Evolutionary conservation across 371 early-diverging fungal species (phyloP), one percentile per base, ranked within the genome.

Genomic region (Rhizopus stolonifer): DNA sequence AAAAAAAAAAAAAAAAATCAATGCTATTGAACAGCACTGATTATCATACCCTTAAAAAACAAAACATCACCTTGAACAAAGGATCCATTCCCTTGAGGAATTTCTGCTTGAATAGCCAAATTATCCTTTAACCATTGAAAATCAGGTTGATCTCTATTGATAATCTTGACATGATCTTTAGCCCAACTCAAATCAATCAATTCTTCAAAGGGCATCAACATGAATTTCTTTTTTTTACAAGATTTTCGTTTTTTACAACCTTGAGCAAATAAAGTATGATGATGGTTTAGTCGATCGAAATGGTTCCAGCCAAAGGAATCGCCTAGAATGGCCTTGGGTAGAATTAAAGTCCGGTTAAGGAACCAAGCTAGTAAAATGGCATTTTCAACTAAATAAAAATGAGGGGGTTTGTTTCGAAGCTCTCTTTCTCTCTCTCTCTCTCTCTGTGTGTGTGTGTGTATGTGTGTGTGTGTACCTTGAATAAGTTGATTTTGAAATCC

Each of bases 401-500:
- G 14, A 40, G 7, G 32, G 13, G 15, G 7, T 18, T 22, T 17
- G 17, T 29, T 29, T 29, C 31, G 31, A 29, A n/a, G n/a, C n/a
- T n/a, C n/a, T n/a, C n/a, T n/a, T n/a, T n/a, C n/a, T n/a, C n/a
- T n/a, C n/a, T n/a, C n/a, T n/a, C n/a, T n/a, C n/a, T n/a, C n/a
- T n/a, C 31, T 29, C 3, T 11, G 7, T 29, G n/a, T 32, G 13
- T 46, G 15, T 4, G 14, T 36, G 14, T 21, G 29, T 19, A 32
- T 36, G 36, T 15, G 6, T 29, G 6, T 9, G 29, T 11, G 29
- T 24, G 25, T 64, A 72, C 78, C 74, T 71, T 73, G 72, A 53
- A 74, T 74, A 2, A 77, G 54, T 58, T 85, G 85, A 50, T 82
- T 82, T 46, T 83, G 80, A 49, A 85, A 77, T 0, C 81, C 79